Conservation (phyloP, 495 filamentous ascomycete genomes). For the Aspergillus sclerotiicarbonarius region DNA sequence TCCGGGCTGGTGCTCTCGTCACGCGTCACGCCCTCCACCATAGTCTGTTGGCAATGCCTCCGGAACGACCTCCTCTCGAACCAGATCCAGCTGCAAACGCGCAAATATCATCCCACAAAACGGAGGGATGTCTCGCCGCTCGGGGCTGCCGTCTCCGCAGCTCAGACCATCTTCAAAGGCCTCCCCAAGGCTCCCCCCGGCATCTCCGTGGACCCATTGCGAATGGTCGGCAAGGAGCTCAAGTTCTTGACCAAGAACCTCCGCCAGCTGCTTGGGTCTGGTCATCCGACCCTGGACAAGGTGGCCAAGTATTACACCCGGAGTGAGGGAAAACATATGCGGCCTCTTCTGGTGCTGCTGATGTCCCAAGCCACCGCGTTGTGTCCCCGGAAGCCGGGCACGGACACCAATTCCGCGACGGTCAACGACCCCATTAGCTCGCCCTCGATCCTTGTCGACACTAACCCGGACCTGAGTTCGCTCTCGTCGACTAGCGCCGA, state of each 20-base stretch:
- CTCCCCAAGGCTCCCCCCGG: slow-evolving; percentile 57
- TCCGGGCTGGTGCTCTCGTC: slow-evolving; percentile 39
- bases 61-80: slow-evolving; percentile 37
- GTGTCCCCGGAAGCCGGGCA: slow-evolving; percentile 58
- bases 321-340: slow-evolving; percentile 93
- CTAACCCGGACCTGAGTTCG: slow-evolving; percentile 68
- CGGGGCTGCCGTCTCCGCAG: slow-evolving; percentile 72
- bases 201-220: slow-evolving; percentile 69
- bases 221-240: slow-evolving; percentile 90
- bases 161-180: slow-evolving; percentile 74
- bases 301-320: slow-evolving; percentile 99
- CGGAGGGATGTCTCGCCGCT: slow-evolving; percentile 51
- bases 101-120: slow-evolving; percentile 44
- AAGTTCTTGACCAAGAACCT: slow-evolving; percentile 91
- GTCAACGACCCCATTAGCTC: slow-evolving; percentile 81
- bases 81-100: slow-evolving; percentile 31
- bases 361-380: slow-evolving; percentile 91
- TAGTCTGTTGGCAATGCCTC: slow-evolving; percentile 47
- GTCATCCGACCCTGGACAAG: slow-evolving; percentile 88
- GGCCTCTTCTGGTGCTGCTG: slow-evolving; percentile 87
- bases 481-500: slow-evolving; percentile 51
- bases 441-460: slow-evolving; percentile 70
- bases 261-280: slow-evolving; percentile 80
- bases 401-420: slow-evolving; percentile 34
- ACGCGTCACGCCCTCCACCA: slow-evolving; percentile 29